Evolutionary conservation across 2,329 filamentous ascomycete genomes (phyloP), one percentile per base, ranked within the genome.

Genomic region (Coniochaeta sp.): DNA sequence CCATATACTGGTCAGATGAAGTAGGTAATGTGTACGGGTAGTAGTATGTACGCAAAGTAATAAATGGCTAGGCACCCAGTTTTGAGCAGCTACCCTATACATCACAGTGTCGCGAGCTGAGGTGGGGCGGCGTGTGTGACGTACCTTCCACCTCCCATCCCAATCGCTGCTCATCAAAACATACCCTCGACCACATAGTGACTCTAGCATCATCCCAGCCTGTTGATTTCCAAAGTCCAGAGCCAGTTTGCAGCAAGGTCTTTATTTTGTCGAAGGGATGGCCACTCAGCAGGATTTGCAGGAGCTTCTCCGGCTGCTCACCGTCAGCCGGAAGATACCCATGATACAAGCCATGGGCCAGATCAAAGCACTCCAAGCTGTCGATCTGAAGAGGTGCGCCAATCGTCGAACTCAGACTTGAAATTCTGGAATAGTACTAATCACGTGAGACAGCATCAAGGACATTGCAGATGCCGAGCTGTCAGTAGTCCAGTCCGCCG

Each of bases 291-390:
- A 82, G 62, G 84, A 87, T 64, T 71, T 87, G 24, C 83, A 87
- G 65, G 84, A 85, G 67, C 77, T 87, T 17, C 75, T 87, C 59
- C 82, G 83, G 55, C 76, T 87, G 59, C 73, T 87, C 65, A 87
- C 82, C 3, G 77, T 68, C 26, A 63, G 79, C 55, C 81, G 83
- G 59, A 86, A 84, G 67, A 72, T 84, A 58, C 75, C 83, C 3
- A 83, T 87, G 73, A 76, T 86, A 70, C 78, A 79, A 59, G 84
- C 84, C 28, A 82, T 87, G 78, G 71, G 74, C 50, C 80, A 85
- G 63, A 77, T 86, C 61, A 85, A 82, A 68, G 76, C 80, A 3
- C 74, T 87, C 1, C 84, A 87, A 68, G 67, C 72, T 2, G 80
- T 78, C 47, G 79, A 79, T 44, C 74, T 87, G 24, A 76, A 77